A percentile compares a stretch with the other conserved stretches of the same genome.
These are phyloP conservation scores for Bisporella sp. DNA, from an alignment of 2,329 filamentous ascomycete species.

Conservation along the genomic window DNA sequence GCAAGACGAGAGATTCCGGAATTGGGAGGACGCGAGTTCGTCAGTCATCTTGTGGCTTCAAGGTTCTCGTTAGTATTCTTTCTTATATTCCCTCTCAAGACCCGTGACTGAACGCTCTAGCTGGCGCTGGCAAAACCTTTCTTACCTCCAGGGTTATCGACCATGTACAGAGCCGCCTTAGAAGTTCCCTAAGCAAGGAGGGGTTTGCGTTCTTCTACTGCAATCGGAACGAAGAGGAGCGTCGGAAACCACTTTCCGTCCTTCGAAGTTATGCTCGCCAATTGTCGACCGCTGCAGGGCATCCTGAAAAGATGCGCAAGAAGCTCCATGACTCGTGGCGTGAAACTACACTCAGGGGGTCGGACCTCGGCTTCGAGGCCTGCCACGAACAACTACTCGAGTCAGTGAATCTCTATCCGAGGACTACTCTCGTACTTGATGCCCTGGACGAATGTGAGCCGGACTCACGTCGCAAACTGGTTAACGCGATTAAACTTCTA, in stretches of 20 bases:
- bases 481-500: conserved; percentile 22
- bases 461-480: conserved; percentile 18
- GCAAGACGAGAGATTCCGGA: conserved; percentile 2
- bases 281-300: conserved; percentile 19
- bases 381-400: conserved; percentile 18
- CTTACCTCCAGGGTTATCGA: conserved; percentile 23
- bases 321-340: conserved; percentile 5
- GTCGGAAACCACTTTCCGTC: conserved; percentile 23
- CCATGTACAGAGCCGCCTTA: conserved; percentile 8
- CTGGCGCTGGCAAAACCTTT: conserved; percentile 25
- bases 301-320: conserved; percentile 11
- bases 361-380: conserved; percentile 7
- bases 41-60: conserved; percentile 12
- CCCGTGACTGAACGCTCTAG: conserved; percentile 6
- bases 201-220: conserved; percentile 31
- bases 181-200: conserved; percentile 13
- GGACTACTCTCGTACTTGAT: conserved; percentile 29
- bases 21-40: conserved; percentile 8
- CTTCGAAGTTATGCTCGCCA: conserved; percentile 27
- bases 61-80: conserved; percentile 5
- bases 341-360: conserved; percentile 4
- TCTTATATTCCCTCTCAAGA: not conserved
- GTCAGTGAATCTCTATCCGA: conserved; percentile 23
- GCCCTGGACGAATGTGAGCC: conserved; percentile 31
- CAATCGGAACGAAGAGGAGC: conserved; percentile 22